Evolutionary conservation across 768 basidiomycete species (phyloP), one percentile per base, ranked within the genome.

Genomic region (Agrocybe praecox): DNA sequence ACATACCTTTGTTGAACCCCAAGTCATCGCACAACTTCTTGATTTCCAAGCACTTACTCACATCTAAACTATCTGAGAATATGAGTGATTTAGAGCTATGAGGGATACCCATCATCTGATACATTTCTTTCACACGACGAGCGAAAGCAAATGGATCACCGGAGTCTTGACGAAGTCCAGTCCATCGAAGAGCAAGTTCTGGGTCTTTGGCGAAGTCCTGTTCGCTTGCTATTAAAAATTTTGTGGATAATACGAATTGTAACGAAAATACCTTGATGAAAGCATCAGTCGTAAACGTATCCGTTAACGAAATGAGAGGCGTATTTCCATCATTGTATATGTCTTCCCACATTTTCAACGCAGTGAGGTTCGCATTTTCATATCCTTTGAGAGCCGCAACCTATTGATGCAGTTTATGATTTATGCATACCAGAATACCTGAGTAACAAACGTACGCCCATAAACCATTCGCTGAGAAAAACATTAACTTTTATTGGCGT

Each of bases 91-190:
- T 96, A 45, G 78, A 76, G 42, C 72, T 72, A 42, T 80, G 72
- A 52, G 92, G 85, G 40, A 94, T 84, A 0, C 87, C 90, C 1
- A 96, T 73, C 10, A 77, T 74, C 52, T 84, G 73, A 70, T 93
- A 98, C 54, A 88, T 78, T 58, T 81, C 77, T 65, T 87, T 90
- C 9, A 87, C 94, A 18, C 81, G 79, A 9, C 83, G 82, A 4
- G 87, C 93, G 66, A 93, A 98, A n/a, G 68, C 71, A 56, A 90
- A 81, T 0, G 96, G 94, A 65, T 96, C 88, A 3, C 97, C 97
- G 1, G 92, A 95, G 69, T 99, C 97, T 67, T 99, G 97, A 18
- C 96, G 84, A 12, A 99, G 76, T 0, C 89, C 89, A 6, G 78
- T 74, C 96, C 96, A 98, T 42, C 83, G 80, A 10, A 73, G 67